These are phyloP conservation scores for Lenzites betulinus DNA, from an alignment of 768 basidiomycete species.

Conservation along the genomic window DNA sequence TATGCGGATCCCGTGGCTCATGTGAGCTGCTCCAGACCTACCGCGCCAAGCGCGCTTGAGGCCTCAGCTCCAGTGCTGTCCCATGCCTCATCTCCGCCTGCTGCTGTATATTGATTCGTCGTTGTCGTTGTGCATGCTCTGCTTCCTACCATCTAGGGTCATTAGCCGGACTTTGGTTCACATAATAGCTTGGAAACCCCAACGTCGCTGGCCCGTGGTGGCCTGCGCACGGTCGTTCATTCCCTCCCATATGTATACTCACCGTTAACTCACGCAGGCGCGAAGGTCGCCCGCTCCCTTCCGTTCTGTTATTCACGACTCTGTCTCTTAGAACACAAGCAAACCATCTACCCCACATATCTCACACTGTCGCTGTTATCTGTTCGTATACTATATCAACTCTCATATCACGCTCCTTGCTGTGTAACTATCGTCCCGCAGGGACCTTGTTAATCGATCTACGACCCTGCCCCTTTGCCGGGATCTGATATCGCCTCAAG, in stretches of 20 bases:
- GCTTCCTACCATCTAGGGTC: not conserved
- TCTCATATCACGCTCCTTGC: constrained; percentile 8
- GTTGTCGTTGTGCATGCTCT: constrained; percentile 6
- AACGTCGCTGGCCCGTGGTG: not conserved
- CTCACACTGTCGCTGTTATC: not conserved
- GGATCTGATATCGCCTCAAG: not conserved
- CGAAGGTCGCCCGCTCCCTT: not conserved
- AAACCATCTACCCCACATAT: not conserved
- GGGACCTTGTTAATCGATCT: not conserved
- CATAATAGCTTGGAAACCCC: not conserved
- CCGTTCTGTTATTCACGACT: not conserved
- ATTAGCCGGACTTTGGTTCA: not conserved
- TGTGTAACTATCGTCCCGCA: constrained; percentile 1
- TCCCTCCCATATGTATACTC: not conserved
- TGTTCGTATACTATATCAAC: not conserved
- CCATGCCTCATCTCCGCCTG: not conserved
- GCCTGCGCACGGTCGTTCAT: not conserved
- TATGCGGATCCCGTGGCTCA: too few relatives aligned
- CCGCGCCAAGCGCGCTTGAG: not conserved
- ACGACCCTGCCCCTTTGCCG: too few relatives aligned
- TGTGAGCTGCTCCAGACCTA: too few relatives aligned
- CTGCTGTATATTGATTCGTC: not conserved
- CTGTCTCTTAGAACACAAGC: not conserved
- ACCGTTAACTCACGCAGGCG: not conserved
- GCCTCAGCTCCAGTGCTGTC: not conserved